Conservation (phyloP, 148 eudicot genomes). For the Chenopodium album region DNA sequence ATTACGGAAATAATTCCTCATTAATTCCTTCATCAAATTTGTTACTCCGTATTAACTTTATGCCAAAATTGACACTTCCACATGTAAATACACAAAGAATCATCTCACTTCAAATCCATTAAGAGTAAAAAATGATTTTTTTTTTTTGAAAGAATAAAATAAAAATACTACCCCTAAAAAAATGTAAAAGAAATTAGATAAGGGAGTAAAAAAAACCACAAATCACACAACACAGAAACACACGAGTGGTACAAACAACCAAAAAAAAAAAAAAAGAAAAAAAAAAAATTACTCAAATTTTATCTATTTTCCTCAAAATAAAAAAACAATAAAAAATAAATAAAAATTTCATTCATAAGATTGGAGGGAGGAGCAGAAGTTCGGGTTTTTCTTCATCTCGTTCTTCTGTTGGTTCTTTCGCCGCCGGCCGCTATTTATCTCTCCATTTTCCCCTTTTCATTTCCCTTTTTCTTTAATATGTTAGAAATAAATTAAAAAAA, state of each 20-base stretch:
- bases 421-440: conserved; percentile 13
- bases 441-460: no score
- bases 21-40: no score
- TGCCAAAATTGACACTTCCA: not conserved
- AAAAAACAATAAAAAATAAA: not conserved
- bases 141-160: no score
- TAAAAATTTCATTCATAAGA: not conserved
- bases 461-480: not conserved
- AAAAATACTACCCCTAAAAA: not conserved
- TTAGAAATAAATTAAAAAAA: not conserved
- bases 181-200: not conserved
- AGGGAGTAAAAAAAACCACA: not conserved
- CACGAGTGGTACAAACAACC: not conserved
- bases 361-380: not conserved
- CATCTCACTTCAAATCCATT: no score
- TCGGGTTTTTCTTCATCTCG: not conserved
- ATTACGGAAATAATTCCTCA: no score
- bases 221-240: conserved; percentile 1
- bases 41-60: not conserved
- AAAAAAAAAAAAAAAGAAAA: not conserved
- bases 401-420: conserved; percentile 15
- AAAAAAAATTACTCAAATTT: not conserved
- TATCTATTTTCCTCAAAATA: no score
- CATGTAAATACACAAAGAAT: not conserved
- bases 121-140: no score